A percentile compares a stretch with the other conserved stretches of the same genome.
Conservation (phyloP, 768 basidiomycete species). For the Strobilomyces confusus region DNA sequence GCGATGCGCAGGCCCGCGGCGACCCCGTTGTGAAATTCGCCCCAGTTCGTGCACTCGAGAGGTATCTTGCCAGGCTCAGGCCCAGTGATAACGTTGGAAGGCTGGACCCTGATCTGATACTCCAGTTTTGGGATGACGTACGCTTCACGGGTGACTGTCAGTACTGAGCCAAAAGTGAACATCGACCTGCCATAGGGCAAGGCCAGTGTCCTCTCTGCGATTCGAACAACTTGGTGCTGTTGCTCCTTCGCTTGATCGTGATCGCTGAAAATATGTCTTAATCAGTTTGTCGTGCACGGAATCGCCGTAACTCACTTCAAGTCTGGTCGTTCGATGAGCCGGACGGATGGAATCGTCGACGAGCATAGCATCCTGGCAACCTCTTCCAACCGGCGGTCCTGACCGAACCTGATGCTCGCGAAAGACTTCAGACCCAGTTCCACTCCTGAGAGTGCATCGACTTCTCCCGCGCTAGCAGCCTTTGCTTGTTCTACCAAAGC, state of each 20-base stretch:
- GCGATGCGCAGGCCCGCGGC: constrained; percentile 86
- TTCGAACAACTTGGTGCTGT: constrained; percentile 71
- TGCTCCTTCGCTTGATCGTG: constrained; percentile 85
- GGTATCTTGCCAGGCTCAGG: constrained; percentile 73
- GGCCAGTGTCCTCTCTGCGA: constrained; percentile 86
- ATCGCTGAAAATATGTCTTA: constrained; percentile 52
- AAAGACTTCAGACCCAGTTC: constrained; percentile 71
- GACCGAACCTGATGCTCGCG: constrained; percentile 81
- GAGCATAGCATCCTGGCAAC: constrained; percentile 89
- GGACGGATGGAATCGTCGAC: constrained; percentile 63
- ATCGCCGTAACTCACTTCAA: constrained; percentile 47
- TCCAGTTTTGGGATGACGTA: constrained; percentile 79
- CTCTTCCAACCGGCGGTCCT: constrained; percentile 87
- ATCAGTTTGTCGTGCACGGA: background rate
- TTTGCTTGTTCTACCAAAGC: constrained; percentile 50
- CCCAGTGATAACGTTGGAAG: constrained; percentile 58
- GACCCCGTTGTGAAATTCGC: constrained; percentile 97
- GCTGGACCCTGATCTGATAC: constrained; percentile 69
- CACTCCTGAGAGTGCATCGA: constrained; percentile 61
- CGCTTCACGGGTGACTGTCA: constrained; percentile 70
- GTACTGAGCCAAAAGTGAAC: constrained; percentile 85
- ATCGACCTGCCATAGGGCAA: constrained; percentile 87
- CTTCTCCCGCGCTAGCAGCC: constrained; percentile 48
- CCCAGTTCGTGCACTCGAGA: constrained; percentile 77
- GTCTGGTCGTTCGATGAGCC: constrained; percentile 62